These are phyloP conservation scores for Malania oleifera DNA, from an alignment of 164 flowering plant genomes.

Conservation along the genomic window DNA sequence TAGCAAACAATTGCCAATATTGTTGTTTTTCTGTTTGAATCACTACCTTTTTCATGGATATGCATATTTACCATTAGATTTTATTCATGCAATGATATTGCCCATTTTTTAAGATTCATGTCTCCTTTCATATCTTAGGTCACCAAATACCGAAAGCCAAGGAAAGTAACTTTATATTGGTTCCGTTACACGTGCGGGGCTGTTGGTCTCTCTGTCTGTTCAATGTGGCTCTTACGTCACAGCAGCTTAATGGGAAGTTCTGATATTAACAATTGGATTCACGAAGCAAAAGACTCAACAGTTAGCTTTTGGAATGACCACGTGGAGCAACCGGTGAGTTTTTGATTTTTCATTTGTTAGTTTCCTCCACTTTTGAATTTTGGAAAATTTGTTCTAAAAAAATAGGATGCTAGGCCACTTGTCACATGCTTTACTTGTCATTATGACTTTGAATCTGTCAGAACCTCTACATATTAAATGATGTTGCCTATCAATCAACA, in stretches of 20 bases:
- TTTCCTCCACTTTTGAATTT: not conserved
- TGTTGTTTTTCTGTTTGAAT: not conserved
- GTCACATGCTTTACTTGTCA: no score
- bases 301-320: slow-evolving; percentile 77
- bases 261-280: slow-evolving; percentile 92
- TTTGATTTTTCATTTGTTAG: not conserved
- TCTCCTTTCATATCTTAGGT: slow-evolving; percentile 39
- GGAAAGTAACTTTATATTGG: slow-evolving; percentile 68
- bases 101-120: no score
- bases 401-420: not conserved
- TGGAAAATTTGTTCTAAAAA: no score
- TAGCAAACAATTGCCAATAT: not conserved
- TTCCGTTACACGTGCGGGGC: slow-evolving; percentile 79
- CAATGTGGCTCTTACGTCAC: slow-evolving; percentile 81
- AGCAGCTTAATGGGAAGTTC: slow-evolving; percentile 90
- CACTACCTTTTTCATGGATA: no score
- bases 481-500: no score
- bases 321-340: slow-evolving; percentile 86
- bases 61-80: no score
- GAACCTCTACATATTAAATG: no score
- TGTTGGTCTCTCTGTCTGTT: slow-evolving; percentile 77
- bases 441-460: no score
- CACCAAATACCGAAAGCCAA: slow-evolving; percentile 62
- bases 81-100: no score
- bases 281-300: slow-evolving; percentile 74